Evolutionary conservation across 192 early-diverging fungal genomes (phyloP), one percentile per base, ranked within the genome.

Genomic region (Gryganskiella cystojenkinii): DNA sequence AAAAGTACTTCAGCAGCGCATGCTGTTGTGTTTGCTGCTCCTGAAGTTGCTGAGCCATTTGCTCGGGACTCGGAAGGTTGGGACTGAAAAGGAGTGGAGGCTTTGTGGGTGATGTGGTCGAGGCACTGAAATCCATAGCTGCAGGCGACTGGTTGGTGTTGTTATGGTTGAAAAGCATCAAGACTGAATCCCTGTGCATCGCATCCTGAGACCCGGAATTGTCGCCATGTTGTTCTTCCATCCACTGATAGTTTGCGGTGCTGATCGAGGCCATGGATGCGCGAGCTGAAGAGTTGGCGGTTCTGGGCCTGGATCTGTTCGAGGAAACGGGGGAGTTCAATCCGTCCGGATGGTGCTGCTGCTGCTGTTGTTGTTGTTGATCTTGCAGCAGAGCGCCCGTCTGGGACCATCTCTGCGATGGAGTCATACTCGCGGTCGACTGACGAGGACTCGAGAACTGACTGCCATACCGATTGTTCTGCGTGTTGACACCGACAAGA

Each of bases 161-260:
- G n/a, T n/a, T n/a, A n/a, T n/a, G n/a, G 30, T 64, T 60, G 57
- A 78, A 64, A 4, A 69, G 49, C 52, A 63, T 58, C 60, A 56
- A 47, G 10, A 63, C 43, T 9, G 65, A 76, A 10, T 76, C 65
- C 1, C 65, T 64, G 35, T 68, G 47, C 2, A 68, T 28, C 4
- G 37, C 59, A 50, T 76, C 65, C 46, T 58, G 50, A 27, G 55
- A 15, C 10, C 59, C 43, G 6, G 44, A 34, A 4, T 28, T 14
- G 2, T 58, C 54, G 15, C 51, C 15, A 19, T 51, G 73, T 1
- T 58, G 73, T 1, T 58, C 73, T 0, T 76, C 65, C 73, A 76
- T 76, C 73, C 73, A 76, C 35, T 68, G 73, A 31, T 68, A 76
- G 42, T 76, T 76, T 20, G 73, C 65, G 1, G 73, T 68, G 44